Percentiles rank a stretch among this genome's conserved stretches.
Conservation (phyloP, 352 stramenopile genomes). For the Globisporangium spinosum region DNA sequence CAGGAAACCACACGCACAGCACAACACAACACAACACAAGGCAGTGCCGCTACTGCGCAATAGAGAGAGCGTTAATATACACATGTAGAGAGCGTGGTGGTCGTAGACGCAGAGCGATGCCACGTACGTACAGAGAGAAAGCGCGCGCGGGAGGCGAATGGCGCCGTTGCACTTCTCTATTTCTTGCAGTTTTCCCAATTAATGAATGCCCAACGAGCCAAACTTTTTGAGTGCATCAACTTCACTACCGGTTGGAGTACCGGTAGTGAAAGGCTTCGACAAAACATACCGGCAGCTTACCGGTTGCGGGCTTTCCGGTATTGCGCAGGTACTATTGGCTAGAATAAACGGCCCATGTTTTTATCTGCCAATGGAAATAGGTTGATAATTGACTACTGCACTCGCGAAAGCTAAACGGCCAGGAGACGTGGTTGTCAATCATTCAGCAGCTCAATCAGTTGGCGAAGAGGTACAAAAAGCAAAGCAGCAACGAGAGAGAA, state of each 20-base stretch:
- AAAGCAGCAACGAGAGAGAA: not conserved
- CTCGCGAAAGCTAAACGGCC: not conserved
- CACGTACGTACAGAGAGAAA: not conserved
- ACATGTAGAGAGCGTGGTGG: not conserved
- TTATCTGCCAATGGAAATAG: not conserved
- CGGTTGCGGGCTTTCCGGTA: not conserved
- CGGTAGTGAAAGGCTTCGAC: constrained; percentile 1
- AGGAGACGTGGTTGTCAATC: constrained; percentile 7
- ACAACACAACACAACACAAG: not conserved
- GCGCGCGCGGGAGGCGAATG: not conserved
- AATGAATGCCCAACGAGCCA: not conserved
- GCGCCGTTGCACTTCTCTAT: not conserved
- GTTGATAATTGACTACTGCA: not conserved
- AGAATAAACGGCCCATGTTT: not conserved
- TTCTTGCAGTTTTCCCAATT: constrained; percentile 3
- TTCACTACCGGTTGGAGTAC: not conserved
- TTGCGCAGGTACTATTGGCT: not conserved
- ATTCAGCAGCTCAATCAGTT: not conserved
- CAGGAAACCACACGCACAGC: not conserved
- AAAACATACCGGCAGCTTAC: not conserved
- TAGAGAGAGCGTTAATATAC: not conserved
- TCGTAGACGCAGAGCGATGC: not conserved
- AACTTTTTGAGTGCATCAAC: not conserved
- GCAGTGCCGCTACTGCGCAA: not conserved
- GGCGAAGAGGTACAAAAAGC: constrained; percentile 4